These are phyloP conservation scores for Amanita exitialis DNA, from an alignment of 768 basidiomycete genomes.

Conservation along the genomic window DNA sequence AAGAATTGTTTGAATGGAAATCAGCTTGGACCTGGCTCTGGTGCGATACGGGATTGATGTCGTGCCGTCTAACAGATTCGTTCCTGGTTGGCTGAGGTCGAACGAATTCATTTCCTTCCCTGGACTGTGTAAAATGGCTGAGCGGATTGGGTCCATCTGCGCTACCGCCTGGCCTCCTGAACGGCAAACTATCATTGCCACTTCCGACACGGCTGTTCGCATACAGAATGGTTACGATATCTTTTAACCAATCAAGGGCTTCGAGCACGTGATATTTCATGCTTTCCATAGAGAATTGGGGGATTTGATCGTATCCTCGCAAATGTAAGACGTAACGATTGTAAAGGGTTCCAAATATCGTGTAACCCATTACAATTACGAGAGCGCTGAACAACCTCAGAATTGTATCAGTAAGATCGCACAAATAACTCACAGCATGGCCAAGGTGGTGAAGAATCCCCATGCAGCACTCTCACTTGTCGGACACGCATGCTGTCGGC, in stretches of 20 bases:
- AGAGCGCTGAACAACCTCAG: constrained; percentile 30
- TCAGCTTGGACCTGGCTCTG: constrained; percentile 24
- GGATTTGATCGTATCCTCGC: constrained; percentile 65
- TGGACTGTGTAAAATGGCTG: constrained; percentile 11
- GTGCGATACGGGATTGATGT: constrained; percentile 34
- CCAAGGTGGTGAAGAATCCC: constrained; percentile 45
- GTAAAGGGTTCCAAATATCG: constrained; percentile 63
- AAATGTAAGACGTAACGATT: constrained; percentile 69
- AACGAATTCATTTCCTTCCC: constrained; percentile 8
- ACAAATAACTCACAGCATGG: constrained; percentile 41
- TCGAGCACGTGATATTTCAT: constrained; percentile 38
- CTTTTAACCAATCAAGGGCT: constrained; percentile 33
- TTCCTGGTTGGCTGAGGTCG: constrained; percentile 7
- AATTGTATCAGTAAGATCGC: not conserved
- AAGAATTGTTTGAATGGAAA: not conserved
- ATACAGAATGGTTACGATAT: constrained; percentile 18
- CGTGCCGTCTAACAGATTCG: constrained; percentile 4
- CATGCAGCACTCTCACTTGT: constrained; percentile 41
- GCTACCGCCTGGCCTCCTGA: constrained; percentile 5
- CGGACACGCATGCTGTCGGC: constrained; percentile 58
- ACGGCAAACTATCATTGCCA: constrained; percentile 12
- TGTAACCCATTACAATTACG: constrained; percentile 50
- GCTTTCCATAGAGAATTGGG: constrained; percentile 46
- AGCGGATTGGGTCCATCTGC: constrained; percentile 7
- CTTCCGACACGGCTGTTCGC: constrained; percentile 14